Conservation (phyloP, 805 yeast species). For the Kuraishia piskuri region DNA sequence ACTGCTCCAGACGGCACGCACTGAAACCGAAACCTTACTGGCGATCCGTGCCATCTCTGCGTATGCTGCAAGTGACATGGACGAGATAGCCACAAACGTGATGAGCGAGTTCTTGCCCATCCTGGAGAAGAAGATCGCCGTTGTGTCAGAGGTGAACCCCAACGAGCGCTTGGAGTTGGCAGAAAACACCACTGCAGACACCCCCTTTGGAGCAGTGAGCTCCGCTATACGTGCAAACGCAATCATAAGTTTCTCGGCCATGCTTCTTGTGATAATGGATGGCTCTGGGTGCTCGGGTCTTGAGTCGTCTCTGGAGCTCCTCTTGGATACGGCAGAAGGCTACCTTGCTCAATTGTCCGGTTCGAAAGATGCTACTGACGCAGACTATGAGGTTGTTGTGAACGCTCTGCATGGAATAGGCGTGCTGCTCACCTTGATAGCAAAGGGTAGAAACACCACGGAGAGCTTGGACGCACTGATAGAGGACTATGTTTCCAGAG, state of each 20-base stretch:
- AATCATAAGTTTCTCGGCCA: constrained; percentile 17
- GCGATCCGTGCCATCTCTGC: constrained; percentile 31
- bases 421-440: constrained; percentile 33
- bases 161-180: background rate
- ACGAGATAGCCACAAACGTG: constrained; percentile 34
- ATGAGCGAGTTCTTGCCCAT: constrained; percentile 21
- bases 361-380: constrained; percentile 21
- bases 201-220: constrained; percentile 6
- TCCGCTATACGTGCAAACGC: constrained; percentile 11
- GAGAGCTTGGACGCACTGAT: constrained; percentile 32
- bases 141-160: constrained; percentile 3
- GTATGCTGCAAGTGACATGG: constrained; percentile 38
- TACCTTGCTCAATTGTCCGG: constrained; percentile 12
- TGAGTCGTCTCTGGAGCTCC: constrained; percentile 33
- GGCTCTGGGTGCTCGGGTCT: constrained; percentile 42
- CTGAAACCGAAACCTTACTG: constrained; percentile 3
- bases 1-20: constrained; percentile 16
- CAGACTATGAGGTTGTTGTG: constrained; percentile 32
- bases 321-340: constrained; percentile 35
- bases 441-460: constrained; percentile 23
- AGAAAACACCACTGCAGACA: constrained; percentile 1
- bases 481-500: constrained; percentile 29
- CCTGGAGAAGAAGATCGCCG: constrained; percentile 11
- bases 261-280: constrained; percentile 34
- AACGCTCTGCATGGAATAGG: constrained; percentile 40